Base-by-base conservation (phyloP, 1,284 basidiomycete genomes). In the Sporisorium exsertum region DNA sequence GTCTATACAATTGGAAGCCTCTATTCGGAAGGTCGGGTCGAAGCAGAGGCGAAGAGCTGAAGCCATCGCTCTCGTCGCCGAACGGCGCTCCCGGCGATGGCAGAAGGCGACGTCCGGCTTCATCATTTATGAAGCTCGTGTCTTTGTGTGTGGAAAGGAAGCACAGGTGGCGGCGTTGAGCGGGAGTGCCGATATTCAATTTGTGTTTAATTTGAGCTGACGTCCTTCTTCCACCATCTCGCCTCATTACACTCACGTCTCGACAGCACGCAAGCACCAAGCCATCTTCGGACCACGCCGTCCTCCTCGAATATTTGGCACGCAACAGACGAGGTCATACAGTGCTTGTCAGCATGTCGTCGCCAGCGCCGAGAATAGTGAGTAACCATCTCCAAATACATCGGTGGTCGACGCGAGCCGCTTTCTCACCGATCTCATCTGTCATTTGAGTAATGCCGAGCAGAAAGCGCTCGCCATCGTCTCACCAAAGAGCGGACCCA, bases 381-480 rank as follows among this genome's bases (percentile, higher is more conserved):
- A 57, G 67, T 60, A 18, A 2, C n/a, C 24, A 16, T 7, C 12
- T 15, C 8, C 40, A 32, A 10, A 7, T 15, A 2, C 13, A n/a
- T 18, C 29, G 13, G 2, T 16, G 26, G 46, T 32, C 35, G 1
- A 40, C 22, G 8, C 0, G 33, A 7, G 20, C 22, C 18, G 29
- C 29, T 32, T 20, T 13, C 27, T 29, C 18, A n/a, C 18, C 33
- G 20, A 26, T 18, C 5, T 46, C 8, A n/a, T 5, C 26, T 9
- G 3, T 16, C 0, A 5, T 26, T 18, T 33, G 18, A 2, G 8
- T 5, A 3, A 35, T 12, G 13, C 13, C 18, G 56, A 40, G 40
- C 62, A 76, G 73, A 65, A 60, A 72, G 74, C 74, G 8, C 43
- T 79, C 16, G 74, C 77, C n/a, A 64, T 79, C 56, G 51, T 79